Evolutionary conservation across 129 eudicot species (phyloP).

Genomic region (Mikania micrantha): DNA sequence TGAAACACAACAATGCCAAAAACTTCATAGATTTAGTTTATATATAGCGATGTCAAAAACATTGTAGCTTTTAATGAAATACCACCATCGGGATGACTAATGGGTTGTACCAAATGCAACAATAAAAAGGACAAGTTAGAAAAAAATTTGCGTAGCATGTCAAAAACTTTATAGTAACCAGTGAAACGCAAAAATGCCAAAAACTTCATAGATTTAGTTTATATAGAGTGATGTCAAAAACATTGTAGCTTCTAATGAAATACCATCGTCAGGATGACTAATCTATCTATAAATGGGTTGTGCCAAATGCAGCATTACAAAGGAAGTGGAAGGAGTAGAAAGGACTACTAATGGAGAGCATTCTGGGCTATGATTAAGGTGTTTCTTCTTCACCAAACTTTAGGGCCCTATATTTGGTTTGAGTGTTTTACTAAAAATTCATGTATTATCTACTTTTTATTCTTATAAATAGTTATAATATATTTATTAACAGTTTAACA

Average conservation of each 20-base stretch:
- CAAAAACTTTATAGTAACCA: neutral
- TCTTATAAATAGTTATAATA: neutral
- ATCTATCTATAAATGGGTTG: neutral
- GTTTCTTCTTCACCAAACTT: neutral
- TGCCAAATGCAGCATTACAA: slow-evolving; percentile 5
- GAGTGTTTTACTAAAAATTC: neutral
- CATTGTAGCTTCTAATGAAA: neutral
- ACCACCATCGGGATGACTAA: too few relatives aligned
- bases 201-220: neutral
- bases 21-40: too few relatives aligned
- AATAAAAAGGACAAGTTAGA: too few relatives aligned
- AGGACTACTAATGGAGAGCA: neutral
- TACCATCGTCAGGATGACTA: neutral
- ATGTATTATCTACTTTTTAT: neutral
- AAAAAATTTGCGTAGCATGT: neutral
- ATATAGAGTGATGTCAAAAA: neutral
- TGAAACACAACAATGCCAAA: too few relatives aligned
- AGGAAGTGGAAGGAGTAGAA: neutral
- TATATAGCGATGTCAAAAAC: too few relatives aligned
- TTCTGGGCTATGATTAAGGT: neutral
- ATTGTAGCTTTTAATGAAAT: too few relatives aligned
- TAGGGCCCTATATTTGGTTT: neutral
- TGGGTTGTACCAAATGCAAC: too few relatives aligned
- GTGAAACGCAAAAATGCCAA: neutral
- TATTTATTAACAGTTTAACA: too few relatives aligned